phyloP scores from a whole-genome alignment of 2,329 filamentous ascomycete genomes.

The Alternaria novae-zelandiae region DNA sequence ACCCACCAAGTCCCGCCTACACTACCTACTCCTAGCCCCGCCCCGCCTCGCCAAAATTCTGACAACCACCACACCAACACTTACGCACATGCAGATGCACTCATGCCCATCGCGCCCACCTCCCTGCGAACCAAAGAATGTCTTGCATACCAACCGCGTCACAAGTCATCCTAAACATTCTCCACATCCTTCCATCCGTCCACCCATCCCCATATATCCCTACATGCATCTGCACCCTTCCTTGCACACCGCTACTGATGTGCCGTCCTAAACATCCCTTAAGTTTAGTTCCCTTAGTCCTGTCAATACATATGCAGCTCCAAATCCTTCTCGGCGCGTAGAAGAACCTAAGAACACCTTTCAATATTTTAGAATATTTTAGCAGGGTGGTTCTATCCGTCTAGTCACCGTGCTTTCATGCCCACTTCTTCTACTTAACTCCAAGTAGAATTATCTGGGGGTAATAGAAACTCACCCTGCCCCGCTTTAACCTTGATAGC shows the following conservation, averaged over 20 bases:
- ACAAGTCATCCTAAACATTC: background rate
- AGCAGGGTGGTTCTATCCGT: background rate
- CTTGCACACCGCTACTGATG: background rate
- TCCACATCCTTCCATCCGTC: background rate
- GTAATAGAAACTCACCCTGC: background rate
- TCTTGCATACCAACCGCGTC: background rate
- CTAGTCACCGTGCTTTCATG: background rate
- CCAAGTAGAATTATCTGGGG: background rate
- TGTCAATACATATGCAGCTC: no score
- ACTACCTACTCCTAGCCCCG: no score
- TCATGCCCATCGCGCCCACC: background rate
- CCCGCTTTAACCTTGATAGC: background rate
- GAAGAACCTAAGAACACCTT: background rate
- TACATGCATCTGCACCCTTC: background rate
- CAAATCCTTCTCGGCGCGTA: background rate
- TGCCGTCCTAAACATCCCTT: background rate
- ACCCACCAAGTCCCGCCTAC: background rate
- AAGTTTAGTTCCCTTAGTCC: no score
- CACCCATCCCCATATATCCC: background rate
- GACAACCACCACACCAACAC: background rate
- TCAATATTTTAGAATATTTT: background rate
- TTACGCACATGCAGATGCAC: background rate
- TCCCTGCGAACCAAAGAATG: background rate
- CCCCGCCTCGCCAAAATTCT: background rate
- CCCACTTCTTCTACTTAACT: background rate